Evolutionary conservation across 768 basidiomycete species (phyloP), one percentile per base, ranked within the genome.

Genomic region (Mycena maculata): DNA sequence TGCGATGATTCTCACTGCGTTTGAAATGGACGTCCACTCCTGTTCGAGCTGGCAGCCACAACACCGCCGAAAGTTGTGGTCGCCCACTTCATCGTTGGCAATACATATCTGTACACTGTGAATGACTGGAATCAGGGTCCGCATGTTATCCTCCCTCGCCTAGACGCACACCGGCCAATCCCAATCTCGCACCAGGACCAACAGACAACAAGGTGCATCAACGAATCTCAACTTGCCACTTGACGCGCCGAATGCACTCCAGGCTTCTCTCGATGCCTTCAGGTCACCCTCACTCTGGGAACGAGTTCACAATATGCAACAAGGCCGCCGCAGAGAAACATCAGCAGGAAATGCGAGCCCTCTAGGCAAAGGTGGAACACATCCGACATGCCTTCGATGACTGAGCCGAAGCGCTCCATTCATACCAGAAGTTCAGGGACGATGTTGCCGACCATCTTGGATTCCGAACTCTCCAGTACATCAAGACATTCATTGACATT

Each of bases 41-140:
- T 44, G 5, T 58, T 58, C 12, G 57, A 47, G 12, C 30, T 58
- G 9, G n/a, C n/a, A n/a, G 57, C 57, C 31, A 25, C 42, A 12
- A 0, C 42, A 1, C 11, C 42, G 41, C 23, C 8, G 20, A 58
- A 58, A 18, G 45, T 22, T 79, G 82, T 58, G 16, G 20, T 58
- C 1, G 57, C 57, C 20, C 57, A 58, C 22, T 33, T 30, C 72
- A 90, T 91, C 80, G 88, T 91, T 65, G 90, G 90, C 49, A 91
- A 91, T 73, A 88, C 90, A 6, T 89, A 88, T 72, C 86, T 86
- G 5, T 91, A 90, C 76, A 83, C 82, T 13, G 58, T 81, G 22
- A 72, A 79, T 42, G 82, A 87, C 72, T 92, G 90, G 90, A 74
- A 73, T 16, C 70, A 71, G 54, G 80, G 82, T 74, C 70, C 75